Evolutionary conservation across 2,329 filamentous ascomycete species (phyloP).

Genomic region (Thermoascus crustaceus): DNA sequence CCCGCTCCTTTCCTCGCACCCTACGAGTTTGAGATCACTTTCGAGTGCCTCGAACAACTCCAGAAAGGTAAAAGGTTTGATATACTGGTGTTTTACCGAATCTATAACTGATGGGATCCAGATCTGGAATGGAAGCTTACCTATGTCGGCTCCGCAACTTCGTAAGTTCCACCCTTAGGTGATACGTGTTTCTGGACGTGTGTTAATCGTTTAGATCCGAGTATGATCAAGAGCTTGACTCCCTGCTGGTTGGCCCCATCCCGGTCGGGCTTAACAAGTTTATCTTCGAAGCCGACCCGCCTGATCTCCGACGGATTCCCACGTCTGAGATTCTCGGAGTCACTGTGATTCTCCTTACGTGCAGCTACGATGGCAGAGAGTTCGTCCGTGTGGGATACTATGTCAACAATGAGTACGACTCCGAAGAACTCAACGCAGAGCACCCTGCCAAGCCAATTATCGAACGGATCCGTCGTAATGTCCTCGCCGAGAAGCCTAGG

Average conservation of each 20-base stretch:
- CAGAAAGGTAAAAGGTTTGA: slow-evolving; percentile 62
- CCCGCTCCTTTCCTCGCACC: slow-evolving; percentile 86
- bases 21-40: slow-evolving; percentile 97
- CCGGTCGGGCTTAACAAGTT: slow-evolving; percentile 98
- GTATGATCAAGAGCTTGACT: slow-evolving; percentile 97
- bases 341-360: slow-evolving; percentile 91
- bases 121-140: slow-evolving; percentile 99
- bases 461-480: slow-evolving; percentile 84
- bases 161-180: slow-evolving; percentile 50
- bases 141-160: slow-evolving; percentile 96
- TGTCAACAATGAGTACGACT: slow-evolving; percentile 98
- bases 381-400: slow-evolving; percentile 99
- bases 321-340: slow-evolving; percentile 93
- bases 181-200: slow-evolving; percentile 11
- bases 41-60: slow-evolving; percentile 89
- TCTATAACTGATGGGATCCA: slow-evolving; percentile 32
- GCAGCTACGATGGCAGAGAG: slow-evolving; percentile 91
- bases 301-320: slow-evolving; percentile 82
- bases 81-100: neutral
- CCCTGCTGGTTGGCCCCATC: slow-evolving; percentile 92
- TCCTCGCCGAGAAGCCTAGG: slow-evolving; percentile 92
- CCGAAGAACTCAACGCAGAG: slow-evolving; percentile 78
- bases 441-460: slow-evolving; percentile 87
- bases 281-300: slow-evolving; percentile 89
- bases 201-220: slow-evolving; percentile 58